phyloP scores from a whole-genome alignment of 306 rosid species.

The Quillaja saponaria region DNA sequence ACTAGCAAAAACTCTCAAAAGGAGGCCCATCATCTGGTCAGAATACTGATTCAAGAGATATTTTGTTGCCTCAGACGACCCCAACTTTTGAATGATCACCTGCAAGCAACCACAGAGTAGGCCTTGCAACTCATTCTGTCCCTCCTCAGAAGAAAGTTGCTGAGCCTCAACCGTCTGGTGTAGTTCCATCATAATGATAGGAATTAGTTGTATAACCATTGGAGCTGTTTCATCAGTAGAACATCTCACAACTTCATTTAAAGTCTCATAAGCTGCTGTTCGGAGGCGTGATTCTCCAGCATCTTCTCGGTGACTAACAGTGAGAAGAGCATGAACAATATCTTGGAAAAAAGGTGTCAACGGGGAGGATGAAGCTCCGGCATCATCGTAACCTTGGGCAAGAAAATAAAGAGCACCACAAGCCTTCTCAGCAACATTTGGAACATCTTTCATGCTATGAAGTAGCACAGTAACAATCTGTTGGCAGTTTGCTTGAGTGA shows the following conservation, averaged over 20 bases:
- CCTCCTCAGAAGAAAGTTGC: constrained; percentile 68
- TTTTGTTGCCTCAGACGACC: constrained; percentile 75
- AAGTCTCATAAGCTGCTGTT: constrained; percentile 90
- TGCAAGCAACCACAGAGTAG: constrained; percentile 98
- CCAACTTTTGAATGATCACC: constrained; percentile 88
- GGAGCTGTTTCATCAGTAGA: constrained; percentile 84
- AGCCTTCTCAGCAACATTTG: constrained; percentile 98
- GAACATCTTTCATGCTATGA: constrained; percentile 90
- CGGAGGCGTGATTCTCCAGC: constrained; percentile 89
- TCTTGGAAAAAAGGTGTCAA: constrained; percentile 81
- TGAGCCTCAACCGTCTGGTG: constrained; percentile 80
- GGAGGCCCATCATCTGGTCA: constrained; percentile 84
- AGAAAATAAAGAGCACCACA: constrained; percentile 92
- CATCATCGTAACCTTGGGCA: constrained; percentile 92
- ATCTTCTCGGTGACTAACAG: constrained; percentile 81
- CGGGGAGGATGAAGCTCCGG: constrained; percentile 62
- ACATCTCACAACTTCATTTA: constrained; percentile 94
- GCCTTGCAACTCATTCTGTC: constrained; percentile 89
- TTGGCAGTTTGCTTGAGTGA: constrained; percentile 72
- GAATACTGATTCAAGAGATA: constrained; percentile 72
- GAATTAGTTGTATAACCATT: constrained; percentile 73
- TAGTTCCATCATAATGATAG: constrained; percentile 77
- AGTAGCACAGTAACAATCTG: constrained; percentile 78
- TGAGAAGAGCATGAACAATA: constrained; percentile 73
- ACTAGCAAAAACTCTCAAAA: constrained; percentile 82